These are phyloP conservation scores for Pleurotus salmoneostramineus DNA, from an alignment of 768 basidiomycete species.

Conservation along the genomic window DNA sequence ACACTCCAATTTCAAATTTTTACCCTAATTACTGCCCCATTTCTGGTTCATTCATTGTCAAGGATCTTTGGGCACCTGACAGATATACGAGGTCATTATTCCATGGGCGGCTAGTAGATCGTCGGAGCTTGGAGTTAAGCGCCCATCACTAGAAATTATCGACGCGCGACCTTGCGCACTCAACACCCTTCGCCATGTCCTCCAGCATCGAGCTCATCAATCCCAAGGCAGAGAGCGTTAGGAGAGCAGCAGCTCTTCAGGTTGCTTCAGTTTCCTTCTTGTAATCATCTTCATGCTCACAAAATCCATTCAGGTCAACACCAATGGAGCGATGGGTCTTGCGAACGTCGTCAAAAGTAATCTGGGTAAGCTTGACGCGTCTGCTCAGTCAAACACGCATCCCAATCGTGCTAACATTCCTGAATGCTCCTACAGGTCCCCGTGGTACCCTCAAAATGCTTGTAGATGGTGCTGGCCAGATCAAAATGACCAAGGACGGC, in stretches of 20 bases:
- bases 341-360: conserved; percentile 97
- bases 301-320: conserved; percentile 64
- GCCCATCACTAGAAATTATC: background rate
- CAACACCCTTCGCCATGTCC: conserved; percentile 32
- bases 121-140: background rate
- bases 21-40: background rate
- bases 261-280: conserved; percentile 34
- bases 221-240: conserved; percentile 91
- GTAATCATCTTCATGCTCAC: conserved; percentile 11
- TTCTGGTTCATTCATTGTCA: background rate
- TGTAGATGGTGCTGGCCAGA: conserved; percentile 95
- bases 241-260: conserved; percentile 88
- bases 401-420: conserved; percentile 3
- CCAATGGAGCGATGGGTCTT: conserved; percentile 93
- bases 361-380: conserved; percentile 57
- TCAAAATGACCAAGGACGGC: conserved; percentile 99
- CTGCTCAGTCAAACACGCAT: background rate
- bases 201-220: conserved; percentile 94
- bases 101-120: no score
- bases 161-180: background rate
- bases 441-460: conserved; percentile 99
- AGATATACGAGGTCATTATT: no score
- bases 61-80: no score
- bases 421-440: conserved; percentile 55
- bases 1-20: background rate